Conservation (phyloP, 305 asterid species). For the Solanum hybrid region DNA sequence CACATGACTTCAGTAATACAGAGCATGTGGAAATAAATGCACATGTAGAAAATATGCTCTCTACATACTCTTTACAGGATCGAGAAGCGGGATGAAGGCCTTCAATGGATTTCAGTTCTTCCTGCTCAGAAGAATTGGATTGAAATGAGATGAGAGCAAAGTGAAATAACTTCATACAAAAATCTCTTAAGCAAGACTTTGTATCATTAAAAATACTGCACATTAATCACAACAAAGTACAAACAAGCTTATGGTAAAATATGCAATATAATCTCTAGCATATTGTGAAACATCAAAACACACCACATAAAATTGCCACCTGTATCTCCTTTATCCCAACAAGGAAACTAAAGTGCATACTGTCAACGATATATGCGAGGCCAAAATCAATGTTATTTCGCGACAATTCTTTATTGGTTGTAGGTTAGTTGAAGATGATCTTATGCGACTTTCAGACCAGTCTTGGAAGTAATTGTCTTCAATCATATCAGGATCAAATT, state of each 20-base stretch:
- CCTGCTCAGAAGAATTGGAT: slow-evolving; percentile 40
- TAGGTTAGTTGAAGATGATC: neutral
- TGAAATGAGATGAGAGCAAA: neutral
- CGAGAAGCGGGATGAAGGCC: slow-evolving; percentile 63
- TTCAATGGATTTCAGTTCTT: slow-evolving; percentile 63
- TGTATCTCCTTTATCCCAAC: neutral
- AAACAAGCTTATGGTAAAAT: neutral
- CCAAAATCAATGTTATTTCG: neutral
- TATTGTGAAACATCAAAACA: neutral
- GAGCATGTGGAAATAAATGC: neutral
- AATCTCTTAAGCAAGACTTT: neutral
- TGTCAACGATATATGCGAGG: neutral
- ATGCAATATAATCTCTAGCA: neutral
- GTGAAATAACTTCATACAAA: neutral
- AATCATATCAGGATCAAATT: neutral
- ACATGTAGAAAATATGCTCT: neutral
- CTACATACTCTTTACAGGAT: slow-evolving; percentile 79
- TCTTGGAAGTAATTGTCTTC: neutral
- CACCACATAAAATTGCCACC: neutral
- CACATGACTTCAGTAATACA: neutral
- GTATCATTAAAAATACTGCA: neutral
- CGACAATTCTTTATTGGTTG: neutral
- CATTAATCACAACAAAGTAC: neutral
- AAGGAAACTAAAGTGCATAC: neutral
- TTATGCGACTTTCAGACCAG: neutral